Evolutionary conservation across 495 filamentous ascomycete genomes (phyloP).

Genomic region (Rusavskia elegans): DNA sequence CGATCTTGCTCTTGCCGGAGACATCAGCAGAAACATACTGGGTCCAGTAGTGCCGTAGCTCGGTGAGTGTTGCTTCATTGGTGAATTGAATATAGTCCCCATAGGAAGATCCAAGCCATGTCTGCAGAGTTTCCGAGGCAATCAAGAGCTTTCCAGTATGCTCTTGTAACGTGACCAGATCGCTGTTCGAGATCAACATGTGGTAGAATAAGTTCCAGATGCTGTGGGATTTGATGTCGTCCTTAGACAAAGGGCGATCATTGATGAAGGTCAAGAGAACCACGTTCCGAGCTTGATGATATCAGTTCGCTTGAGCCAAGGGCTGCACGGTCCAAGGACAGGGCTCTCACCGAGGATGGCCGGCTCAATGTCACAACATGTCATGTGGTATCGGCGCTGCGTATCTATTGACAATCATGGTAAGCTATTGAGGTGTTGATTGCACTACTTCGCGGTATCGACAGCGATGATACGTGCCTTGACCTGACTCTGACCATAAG

Average conservation of each 20-base stretch:
- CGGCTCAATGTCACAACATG: conserved; percentile 32
- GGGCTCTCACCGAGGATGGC: conserved; percentile 27
- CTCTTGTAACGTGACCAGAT: conserved; percentile 16
- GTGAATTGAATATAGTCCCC: conserved; percentile 18
- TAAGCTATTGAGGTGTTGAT: background rate
- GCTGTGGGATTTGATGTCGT: background rate
- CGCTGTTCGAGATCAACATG: conserved; percentile 23
- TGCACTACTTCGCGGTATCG: background rate
- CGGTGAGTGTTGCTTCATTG: conserved; percentile 15
- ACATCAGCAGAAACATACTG: conserved; percentile 8
- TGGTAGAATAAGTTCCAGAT: conserved; percentile 43
- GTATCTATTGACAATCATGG: background rate
- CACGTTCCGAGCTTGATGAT: conserved; percentile 32
- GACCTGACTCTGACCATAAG: background rate
- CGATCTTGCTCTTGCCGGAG: background rate
- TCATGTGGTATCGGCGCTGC: conserved; percentile 16
- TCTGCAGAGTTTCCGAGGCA: conserved; percentile 18
- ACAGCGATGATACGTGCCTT: background rate
- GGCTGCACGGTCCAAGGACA: background rate
- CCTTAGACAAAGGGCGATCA: conserved; percentile 9
- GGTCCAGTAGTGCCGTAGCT: conserved; percentile 20
- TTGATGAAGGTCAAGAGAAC: conserved; percentile 29
- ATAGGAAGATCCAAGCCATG: conserved; percentile 20
- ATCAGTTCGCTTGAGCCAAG: background rate
- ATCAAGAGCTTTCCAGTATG: conserved; percentile 25